A percentile compares a stretch with the other conserved stretches of the same genome.
These are phyloP conservation scores for Manihot esculenta DNA, from an alignment of 441 rosid species.

Conservation along the genomic window DNA sequence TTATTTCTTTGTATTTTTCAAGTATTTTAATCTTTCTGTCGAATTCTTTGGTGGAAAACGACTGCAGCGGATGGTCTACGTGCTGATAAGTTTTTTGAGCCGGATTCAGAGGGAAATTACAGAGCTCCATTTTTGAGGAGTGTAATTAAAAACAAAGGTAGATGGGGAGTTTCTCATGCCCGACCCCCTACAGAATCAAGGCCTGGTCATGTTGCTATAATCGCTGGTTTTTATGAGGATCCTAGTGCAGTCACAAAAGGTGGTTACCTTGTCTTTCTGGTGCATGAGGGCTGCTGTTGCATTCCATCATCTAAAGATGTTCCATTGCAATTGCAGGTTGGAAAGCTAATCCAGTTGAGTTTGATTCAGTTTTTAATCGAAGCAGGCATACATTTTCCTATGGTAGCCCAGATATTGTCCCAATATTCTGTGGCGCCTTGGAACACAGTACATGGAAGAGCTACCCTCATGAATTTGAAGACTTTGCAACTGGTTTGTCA, in stretches of 20 bases:
- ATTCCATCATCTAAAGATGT: conserved; percentile 14
- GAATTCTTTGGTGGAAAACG: conserved; percentile 17
- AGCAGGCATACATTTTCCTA: conserved; percentile 81
- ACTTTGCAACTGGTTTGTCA: conserved; percentile 87
- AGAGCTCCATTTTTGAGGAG: conserved; percentile 93
- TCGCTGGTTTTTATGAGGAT: conserved; percentile 98
- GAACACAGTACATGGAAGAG: conserved; percentile 84
- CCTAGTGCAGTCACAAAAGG: conserved; percentile 99
- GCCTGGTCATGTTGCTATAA: conserved; percentile 94
- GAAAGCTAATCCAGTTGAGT: conserved; percentile 99
- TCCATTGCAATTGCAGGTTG: conserved; percentile 60
- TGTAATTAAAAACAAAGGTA: conserved; percentile 69
- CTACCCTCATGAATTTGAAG: conserved; percentile 93
- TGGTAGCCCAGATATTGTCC: conserved; percentile 97
- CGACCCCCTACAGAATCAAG: conserved; percentile 98
- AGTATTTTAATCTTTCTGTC: neutral
- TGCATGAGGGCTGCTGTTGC: neutral
- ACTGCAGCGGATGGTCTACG: conserved; percentile 92
- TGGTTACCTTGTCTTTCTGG: conserved; percentile 13
- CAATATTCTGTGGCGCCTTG: conserved; percentile 87
- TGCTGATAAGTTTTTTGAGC: conserved; percentile 95
- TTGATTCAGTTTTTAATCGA: conserved; percentile 90
- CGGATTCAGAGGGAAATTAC: conserved; percentile 62
- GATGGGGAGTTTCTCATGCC: conserved; percentile 99
- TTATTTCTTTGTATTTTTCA: neutral